Conservation (phyloP, 306 rosid genomes). For the Sphenostylis stenocarpa region DNA sequence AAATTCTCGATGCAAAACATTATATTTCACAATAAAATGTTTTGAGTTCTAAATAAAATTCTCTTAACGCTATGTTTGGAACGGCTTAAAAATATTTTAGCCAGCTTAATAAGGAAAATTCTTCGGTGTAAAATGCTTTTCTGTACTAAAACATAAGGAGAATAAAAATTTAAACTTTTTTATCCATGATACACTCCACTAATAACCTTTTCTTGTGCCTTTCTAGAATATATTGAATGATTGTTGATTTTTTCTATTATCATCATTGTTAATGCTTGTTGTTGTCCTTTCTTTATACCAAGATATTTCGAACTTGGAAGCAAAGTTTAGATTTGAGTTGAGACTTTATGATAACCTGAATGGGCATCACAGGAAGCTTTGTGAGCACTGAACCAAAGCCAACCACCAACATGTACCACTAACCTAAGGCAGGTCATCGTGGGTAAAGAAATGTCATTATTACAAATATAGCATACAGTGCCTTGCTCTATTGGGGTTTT, state of each 20-base stretch:
- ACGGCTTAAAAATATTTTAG: too few relatives aligned
- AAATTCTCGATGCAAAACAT: too few relatives aligned
- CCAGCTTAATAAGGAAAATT: too few relatives aligned
- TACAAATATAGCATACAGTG: not conserved
- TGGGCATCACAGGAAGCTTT: slow-evolving; percentile 8
- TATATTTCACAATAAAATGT: too few relatives aligned
- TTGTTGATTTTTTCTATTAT: not conserved
- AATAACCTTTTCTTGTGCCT: not conserved
- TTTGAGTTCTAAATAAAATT: too few relatives aligned
- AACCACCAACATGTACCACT: slow-evolving; percentile 11
- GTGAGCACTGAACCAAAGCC: not conserved
- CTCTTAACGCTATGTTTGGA: too few relatives aligned
- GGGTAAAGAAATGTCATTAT: not conserved
- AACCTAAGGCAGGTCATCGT: not conserved
- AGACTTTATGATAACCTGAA: not conserved
- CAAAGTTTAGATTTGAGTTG: slow-evolving; percentile 19
- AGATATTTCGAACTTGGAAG: not conserved
- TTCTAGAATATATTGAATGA: not conserved
- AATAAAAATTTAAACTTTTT: too few relatives aligned
- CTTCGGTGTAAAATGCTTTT: too few relatives aligned
- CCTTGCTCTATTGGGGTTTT: too few relatives aligned
- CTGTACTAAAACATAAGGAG: too few relatives aligned
- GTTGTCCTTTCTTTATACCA: not conserved
- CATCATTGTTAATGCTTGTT: slow-evolving; percentile 8
- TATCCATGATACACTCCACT: not conserved